Evolutionary conservation across 176 grass and related monocot genomes (phyloP), one percentile per base, ranked within the genome.

Genomic region (Secale cereale): DNA sequence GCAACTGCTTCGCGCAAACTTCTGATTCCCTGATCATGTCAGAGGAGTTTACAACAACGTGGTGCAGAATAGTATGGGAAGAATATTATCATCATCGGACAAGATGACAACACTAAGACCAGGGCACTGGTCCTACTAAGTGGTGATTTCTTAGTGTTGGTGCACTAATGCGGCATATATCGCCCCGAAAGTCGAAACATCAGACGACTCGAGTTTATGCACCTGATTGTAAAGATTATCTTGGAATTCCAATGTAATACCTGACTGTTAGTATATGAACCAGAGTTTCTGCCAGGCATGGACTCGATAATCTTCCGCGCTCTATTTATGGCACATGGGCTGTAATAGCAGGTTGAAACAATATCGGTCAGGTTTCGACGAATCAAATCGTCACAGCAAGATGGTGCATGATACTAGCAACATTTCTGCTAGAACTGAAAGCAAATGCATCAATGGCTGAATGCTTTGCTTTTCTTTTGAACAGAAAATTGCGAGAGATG

Each of bases 211-310:
- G 4, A 33, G 32, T 33, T 8, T 36, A 37, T 7, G 35, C 35
- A 37, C 5, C 35, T 37, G 35, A 8, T 37, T 37, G 35, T 37
- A 37, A 37, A 37, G 35, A 37, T 37, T 37, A 37, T 37, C 35
- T 37, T 37, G 35, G 35, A 8, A 37, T 27, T 85, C 10, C 23
- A 70, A 22, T 65, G 66, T 23, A 68, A 15, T 88, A 89, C 92
- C 88, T 83, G 87, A 65, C 86, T 83, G 61, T 76, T 82, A 74
- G 86, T 97, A 71, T 97, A 97, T 77, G 86, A 82, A 83, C 90
- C 87, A 15, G 90, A 23, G 25, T 81, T 65, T 76, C 54, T 91
- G 17, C 86, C 65, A 20, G 92, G 87, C 81, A 97, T 76, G 6
- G 83, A 65, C 4, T 86, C 56, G 4, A 91, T 19, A 74, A 94